Evolutionary conservation across 306 rosid species (phyloP).

Genomic region (Parietaria judaica): DNA sequence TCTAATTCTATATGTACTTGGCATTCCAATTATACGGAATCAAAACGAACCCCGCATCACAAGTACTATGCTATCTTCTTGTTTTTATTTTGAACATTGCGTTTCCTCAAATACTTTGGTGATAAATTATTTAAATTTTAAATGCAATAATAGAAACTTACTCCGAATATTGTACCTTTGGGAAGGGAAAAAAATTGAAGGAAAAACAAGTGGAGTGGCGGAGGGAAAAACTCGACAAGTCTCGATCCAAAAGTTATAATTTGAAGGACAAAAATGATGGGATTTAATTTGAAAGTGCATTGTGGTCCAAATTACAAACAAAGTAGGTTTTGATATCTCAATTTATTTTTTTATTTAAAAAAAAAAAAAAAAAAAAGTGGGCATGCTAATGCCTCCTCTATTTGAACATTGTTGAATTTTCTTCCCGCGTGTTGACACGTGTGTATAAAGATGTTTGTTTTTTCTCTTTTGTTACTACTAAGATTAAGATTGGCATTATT

Average conservation of each 20-base stretch:
- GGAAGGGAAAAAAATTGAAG: background rate
- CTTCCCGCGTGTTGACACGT: conserved; percentile 12
- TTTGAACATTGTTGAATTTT: conserved; percentile 6
- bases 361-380: background rate
- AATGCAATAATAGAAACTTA: too few relatives aligned
- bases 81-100: too few relatives aligned
- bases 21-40: too few relatives aligned
- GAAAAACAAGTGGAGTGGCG: background rate
- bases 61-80: too few relatives aligned
- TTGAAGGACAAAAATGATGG: background rate
- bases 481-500: conserved; percentile 2
- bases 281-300: background rate
- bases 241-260: conserved; percentile 2
- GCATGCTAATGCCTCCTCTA: background rate
- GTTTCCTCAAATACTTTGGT: too few relatives aligned
- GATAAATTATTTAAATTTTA: background rate
- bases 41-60: too few relatives aligned
- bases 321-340: background rate
- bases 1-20: too few relatives aligned
- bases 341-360: background rate
- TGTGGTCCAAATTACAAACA: conserved; percentile 17
- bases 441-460: background rate
- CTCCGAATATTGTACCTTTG: background rate
- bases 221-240: conserved; percentile 7
- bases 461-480: background rate